Evolutionary conservation across 345 rosid species (phyloP).

Genomic region (Schrenkiella parvula): DNA sequence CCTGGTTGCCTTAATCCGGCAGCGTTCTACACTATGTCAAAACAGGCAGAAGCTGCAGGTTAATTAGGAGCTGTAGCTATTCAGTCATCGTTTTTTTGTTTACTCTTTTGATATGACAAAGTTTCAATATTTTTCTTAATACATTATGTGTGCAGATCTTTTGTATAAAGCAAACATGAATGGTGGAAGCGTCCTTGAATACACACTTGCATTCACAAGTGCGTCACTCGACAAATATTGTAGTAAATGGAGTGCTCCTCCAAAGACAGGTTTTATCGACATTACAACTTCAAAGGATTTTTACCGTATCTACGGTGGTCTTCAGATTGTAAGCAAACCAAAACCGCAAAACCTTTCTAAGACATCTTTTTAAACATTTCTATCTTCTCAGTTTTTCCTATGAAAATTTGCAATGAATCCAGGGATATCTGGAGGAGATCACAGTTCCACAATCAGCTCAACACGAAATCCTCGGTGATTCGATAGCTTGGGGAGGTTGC

Average conservation of each 20-base stretch:
- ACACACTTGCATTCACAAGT: constrained; percentile 96
- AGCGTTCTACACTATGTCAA: constrained; percentile 88
- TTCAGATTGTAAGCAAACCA: constrained; percentile 70
- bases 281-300: constrained; percentile 96
- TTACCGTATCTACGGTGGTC: constrained; percentile 93
- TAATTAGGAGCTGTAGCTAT: not conserved
- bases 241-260: constrained; percentile 93
- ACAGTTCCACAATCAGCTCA: constrained; percentile 44
- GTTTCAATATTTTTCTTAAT: constrained; percentile 9
- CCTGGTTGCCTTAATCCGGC: constrained; percentile 75
- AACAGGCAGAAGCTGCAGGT: constrained; percentile 99
- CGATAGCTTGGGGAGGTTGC: constrained; percentile 98
- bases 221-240: constrained; percentile 94
- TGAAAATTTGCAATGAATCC: constrained; percentile 9
- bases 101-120: not conserved
- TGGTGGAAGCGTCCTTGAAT: constrained; percentile 87
- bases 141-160: constrained; percentile 58
- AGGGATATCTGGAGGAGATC: constrained; percentile 89
- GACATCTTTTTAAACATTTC: not conserved
- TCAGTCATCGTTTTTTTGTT: not conserved
- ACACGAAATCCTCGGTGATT: constrained; percentile 76
- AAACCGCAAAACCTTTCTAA: constrained; percentile 3
- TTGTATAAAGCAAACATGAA: constrained; percentile 92
- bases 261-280: constrained; percentile 94
- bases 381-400: not conserved